phyloP scores from a whole-genome alignment of 352 stramenopile species.

The Globisporangium mamillatum region DNA sequence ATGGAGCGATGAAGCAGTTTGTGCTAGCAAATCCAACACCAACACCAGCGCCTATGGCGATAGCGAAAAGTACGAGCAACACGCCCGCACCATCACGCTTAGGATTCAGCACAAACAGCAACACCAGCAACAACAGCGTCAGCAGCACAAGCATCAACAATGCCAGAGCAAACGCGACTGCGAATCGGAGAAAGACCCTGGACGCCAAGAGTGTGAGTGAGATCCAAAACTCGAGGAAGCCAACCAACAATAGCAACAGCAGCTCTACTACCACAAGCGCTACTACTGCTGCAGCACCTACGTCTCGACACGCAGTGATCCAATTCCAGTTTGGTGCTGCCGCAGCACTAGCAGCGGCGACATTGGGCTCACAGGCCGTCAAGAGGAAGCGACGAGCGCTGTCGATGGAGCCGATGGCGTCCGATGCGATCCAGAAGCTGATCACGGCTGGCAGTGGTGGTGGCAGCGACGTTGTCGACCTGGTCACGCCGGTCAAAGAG shows the following conservation, averaged over 20 bases:
- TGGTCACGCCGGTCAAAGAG: conserved; percentile 7
- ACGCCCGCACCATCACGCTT: background rate
- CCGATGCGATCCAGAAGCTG: conserved; percentile 57
- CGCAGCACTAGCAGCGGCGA: conserved; percentile 18
- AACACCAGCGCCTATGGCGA: background rate
- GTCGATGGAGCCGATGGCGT: conserved; percentile 71
- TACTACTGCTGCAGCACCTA: background rate
- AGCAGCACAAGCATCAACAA: background rate
- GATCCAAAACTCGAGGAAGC: background rate
- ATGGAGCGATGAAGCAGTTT: conserved; percentile 20
- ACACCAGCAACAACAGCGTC: background rate
- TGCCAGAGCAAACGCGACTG: conserved; percentile 25
- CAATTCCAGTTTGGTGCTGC: conserved; percentile 23
- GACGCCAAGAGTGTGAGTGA: conserved; percentile 7
- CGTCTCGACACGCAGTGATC: conserved; percentile 10
- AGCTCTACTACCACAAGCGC: background rate
- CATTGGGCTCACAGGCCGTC: conserved; percentile 10
- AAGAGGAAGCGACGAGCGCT: conserved; percentile 44
- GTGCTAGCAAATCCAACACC: background rate
- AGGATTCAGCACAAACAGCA: background rate
- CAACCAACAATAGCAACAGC: conserved; percentile 3
- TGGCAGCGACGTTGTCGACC: background rate
- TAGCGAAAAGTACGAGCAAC: background rate
- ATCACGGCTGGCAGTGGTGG: conserved; percentile 20
- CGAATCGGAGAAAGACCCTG: conserved; percentile 40